phyloP scores from a whole-genome alignment of 352 stramenopile genomes.

The Elongisporangium anandrum region DNA sequence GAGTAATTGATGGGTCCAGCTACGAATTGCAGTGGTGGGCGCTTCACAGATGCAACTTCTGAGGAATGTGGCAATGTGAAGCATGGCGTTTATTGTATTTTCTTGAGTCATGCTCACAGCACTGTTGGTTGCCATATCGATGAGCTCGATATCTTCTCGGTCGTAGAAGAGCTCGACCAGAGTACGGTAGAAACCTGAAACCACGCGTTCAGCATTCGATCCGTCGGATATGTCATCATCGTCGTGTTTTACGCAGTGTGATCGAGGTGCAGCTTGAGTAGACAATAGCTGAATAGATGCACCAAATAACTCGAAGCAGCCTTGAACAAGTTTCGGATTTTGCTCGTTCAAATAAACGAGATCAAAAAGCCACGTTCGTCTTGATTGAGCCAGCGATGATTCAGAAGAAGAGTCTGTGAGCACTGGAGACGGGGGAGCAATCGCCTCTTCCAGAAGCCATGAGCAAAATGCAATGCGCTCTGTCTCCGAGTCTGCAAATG shows the following conservation, averaged over 20 bases:
- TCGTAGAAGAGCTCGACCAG: conserved; percentile 34
- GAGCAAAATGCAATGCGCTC: conserved; percentile 17
- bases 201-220: conserved; percentile 1
- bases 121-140: conserved; percentile 26
- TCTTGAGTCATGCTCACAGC: conserved; percentile 9
- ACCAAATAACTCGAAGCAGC: conserved; percentile 24
- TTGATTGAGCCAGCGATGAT: conserved; percentile 2
- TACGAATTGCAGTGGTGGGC: background rate
- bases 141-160: conserved; percentile 30
- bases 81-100: conserved; percentile 7
- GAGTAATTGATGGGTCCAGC: conserved; percentile 13
- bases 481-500: background rate
- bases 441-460: conserved; percentile 25
- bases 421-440: background rate
- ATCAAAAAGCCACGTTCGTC: conserved; percentile 62
- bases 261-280: conserved; percentile 5
- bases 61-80: conserved; percentile 22
- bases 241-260: background rate
- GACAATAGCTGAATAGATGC: conserved; percentile 16
- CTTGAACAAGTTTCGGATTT: conserved; percentile 15
- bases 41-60: conserved; percentile 12
- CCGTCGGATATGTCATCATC: background rate
- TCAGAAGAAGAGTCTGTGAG: conserved; percentile 10
- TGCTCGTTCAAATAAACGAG: conserved; percentile 37
- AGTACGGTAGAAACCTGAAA: conserved; percentile 21